phyloP scores from a whole-genome alignment of 768 basidiomycete species.

The Auricularia cornea region DNA sequence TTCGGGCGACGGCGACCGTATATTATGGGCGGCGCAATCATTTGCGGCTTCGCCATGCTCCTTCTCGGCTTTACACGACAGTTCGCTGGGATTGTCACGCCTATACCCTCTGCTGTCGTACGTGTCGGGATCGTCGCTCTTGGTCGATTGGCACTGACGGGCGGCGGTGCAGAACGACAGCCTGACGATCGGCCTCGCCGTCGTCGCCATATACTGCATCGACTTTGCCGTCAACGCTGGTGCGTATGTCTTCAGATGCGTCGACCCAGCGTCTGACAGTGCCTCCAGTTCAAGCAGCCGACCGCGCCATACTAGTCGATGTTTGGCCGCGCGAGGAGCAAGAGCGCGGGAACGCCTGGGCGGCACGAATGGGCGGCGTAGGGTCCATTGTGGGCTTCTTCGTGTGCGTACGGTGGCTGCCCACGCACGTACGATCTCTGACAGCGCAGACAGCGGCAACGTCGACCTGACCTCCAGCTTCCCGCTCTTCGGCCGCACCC shows the following conservation, averaged over 20 bases:
- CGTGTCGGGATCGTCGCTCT: slow-evolving; percentile 6
- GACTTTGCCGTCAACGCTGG: slow-evolving; percentile 59
- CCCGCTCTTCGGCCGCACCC: slow-evolving; percentile 69
- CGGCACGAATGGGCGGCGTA: slow-evolving; percentile 81
- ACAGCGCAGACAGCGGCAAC: slow-evolving; percentile 51
- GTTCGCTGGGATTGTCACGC: slow-evolving; percentile 45
- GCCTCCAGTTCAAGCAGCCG: slow-evolving; percentile 69
- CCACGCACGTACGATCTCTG: not conserved
- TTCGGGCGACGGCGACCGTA: slow-evolving; percentile 83
- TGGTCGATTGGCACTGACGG: not conserved
- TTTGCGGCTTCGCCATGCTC: slow-evolving; percentile 67
- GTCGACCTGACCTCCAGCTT: slow-evolving; percentile 62
- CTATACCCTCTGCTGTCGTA: slow-evolving; percentile 26
- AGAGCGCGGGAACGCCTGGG: slow-evolving; percentile 89
- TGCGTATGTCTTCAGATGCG: too few species aligned
- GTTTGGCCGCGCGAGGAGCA: slow-evolving; percentile 66
- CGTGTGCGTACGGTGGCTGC: slow-evolving; percentile 45
- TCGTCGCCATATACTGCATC: slow-evolving; percentile 58
- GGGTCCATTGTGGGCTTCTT: slow-evolving; percentile 86
- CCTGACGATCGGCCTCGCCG: slow-evolving; percentile 70
- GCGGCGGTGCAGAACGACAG: slow-evolving; percentile 40
- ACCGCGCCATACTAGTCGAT: slow-evolving; percentile 87
- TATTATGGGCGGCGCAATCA: slow-evolving; percentile 60
- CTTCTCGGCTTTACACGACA: slow-evolving; percentile 75
- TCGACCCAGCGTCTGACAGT: slow-evolving; percentile 1